Base-by-base conservation (phyloP, 2,329 filamentous ascomycete species). In the Penicillium fuscoglaucum region DNA sequence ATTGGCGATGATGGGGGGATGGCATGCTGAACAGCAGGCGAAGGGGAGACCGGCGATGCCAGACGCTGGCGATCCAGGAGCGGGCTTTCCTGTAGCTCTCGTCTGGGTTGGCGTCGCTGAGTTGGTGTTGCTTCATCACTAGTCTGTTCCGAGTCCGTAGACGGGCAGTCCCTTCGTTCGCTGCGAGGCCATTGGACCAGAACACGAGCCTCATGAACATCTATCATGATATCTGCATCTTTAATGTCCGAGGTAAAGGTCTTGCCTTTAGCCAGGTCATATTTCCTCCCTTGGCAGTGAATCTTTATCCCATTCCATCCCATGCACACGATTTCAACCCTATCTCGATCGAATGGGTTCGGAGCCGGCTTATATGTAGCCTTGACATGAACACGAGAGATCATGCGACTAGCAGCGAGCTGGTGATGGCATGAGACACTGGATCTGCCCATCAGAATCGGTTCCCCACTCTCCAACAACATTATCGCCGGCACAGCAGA, bases 341-440 rank as follows among this genome's bases (percentile, higher is more conserved):
- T 88, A 73, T 90, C 90, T 61, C 86, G 83, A 66, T 90, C 87
- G 68, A 90, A 83, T 6, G 84, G 84, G 55, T 84, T 82, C 21
- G 83, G 78, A 13, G 90, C 86, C 24, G 89, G 83, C 62, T 93
- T 85, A 74, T 93, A 99, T 53, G 87, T 85, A 62, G 92, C 93
- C 77, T 91, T 89, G 75, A 97, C 90, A 73, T 99, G 95, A 26
- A 98, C 86, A 71, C 95, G 89, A 70, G 95, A 98, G 62, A 99
- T 91, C 59, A 96, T 85, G 47, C 92, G 90, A 78, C 96, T 96
- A 67, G 91, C 87, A 28, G 95, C 95, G 15, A 99, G 84, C 77
- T 97, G 93, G 74, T 93, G 95, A 72, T 97, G 87, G n/a, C 92
- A 96, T 15, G 93, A 96, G 76, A 91, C 93, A 78, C 91, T 96